These are phyloP conservation scores for Saprolegnia parasitica DNA, from an alignment of 352 stramenopile species.

Conservation along the genomic window DNA sequence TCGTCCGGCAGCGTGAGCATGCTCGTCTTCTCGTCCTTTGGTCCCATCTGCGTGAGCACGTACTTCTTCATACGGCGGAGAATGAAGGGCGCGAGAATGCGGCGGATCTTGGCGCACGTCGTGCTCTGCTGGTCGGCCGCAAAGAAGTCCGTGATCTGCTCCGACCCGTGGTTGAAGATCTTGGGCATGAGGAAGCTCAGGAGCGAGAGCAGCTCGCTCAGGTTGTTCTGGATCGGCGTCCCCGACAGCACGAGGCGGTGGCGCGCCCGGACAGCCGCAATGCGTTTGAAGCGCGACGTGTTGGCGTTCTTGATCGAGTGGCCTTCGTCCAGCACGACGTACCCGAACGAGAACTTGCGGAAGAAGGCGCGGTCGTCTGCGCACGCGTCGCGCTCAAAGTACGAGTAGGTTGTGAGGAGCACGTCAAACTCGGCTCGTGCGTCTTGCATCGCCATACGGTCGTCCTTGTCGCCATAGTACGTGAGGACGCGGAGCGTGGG, in stretches of 20 bases:
- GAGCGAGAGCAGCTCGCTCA: constrained; percentile 83
- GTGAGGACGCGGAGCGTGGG: constrained; percentile 83
- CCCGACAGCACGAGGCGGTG: constrained; percentile 79
- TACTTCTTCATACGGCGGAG: constrained; percentile 94
- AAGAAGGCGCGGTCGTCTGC: constrained; percentile 81
- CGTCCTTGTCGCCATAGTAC: constrained; percentile 72
- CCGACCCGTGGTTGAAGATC: constrained; percentile 83
- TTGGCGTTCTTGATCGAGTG: constrained; percentile 92
- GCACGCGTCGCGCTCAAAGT: constrained; percentile 85
- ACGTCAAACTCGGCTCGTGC: constrained; percentile 56
- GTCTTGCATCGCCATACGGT: constrained; percentile 53
- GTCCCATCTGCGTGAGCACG: constrained; percentile 89
- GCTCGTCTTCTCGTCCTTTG: constrained; percentile 82
- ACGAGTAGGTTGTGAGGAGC: constrained; percentile 88
- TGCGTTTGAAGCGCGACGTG: constrained; percentile 84
- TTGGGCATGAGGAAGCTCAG: constrained; percentile 90
- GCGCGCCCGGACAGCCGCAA: constrained; percentile 63
- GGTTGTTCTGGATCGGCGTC: constrained; percentile 89
- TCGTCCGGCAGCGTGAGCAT: constrained; percentile 69
- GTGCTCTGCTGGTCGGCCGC: constrained; percentile 75
- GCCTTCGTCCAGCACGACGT: constrained; percentile 92
- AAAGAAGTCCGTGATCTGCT: constrained; percentile 78
- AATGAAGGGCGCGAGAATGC: constrained; percentile 97
- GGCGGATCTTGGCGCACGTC: constrained; percentile 72
- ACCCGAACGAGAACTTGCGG: constrained; percentile 77